phyloP scores from a whole-genome alignment of 352 stramenopile species.

The Pythium pyrilobum region DNA sequence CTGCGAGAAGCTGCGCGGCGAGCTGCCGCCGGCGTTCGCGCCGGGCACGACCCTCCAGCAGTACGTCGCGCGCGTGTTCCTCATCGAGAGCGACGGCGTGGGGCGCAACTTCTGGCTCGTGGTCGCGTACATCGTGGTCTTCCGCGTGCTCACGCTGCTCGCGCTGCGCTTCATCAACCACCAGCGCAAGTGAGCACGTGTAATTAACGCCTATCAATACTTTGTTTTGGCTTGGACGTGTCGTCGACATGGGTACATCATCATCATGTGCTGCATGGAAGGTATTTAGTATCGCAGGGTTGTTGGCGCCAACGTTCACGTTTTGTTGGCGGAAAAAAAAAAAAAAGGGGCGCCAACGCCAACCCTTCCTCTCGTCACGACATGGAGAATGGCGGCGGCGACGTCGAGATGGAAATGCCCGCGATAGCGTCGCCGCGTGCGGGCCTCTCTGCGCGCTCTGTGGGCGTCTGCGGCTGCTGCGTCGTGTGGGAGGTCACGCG shows the following conservation, averaged over 20 bases:
- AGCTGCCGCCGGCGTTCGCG: conserved; percentile 30
- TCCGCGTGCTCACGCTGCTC: conserved; percentile 46
- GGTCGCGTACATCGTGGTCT: conserved; percentile 31
- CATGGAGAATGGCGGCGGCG: background rate
- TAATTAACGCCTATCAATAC: no score
- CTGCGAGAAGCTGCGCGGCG: conserved; percentile 46
- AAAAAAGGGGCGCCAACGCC: background rate
- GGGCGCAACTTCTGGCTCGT: conserved; percentile 39
- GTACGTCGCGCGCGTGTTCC: conserved; percentile 59
- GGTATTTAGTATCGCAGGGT: background rate
- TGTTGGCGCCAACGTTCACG: conserved; percentile 8
- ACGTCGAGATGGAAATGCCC: background rate
- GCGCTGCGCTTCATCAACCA: conserved; percentile 56
- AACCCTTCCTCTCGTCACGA: background rate
- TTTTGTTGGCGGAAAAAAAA: background rate
- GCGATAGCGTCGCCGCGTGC: background rate
- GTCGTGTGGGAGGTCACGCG: conserved; percentile 24
- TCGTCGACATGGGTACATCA: no score
- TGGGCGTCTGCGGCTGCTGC: conserved; percentile 23
- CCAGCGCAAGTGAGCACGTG: conserved; percentile 27
- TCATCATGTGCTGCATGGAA: no score
- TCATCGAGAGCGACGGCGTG: conserved; percentile 43
- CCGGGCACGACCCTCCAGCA: conserved; percentile 34
- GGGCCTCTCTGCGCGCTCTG: background rate
- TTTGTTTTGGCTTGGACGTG: no score